These are phyloP conservation scores for Colletotrichum cuscutae DNA, from an alignment of 2,329 filamentous ascomycete species.

Conservation along the genomic window DNA sequence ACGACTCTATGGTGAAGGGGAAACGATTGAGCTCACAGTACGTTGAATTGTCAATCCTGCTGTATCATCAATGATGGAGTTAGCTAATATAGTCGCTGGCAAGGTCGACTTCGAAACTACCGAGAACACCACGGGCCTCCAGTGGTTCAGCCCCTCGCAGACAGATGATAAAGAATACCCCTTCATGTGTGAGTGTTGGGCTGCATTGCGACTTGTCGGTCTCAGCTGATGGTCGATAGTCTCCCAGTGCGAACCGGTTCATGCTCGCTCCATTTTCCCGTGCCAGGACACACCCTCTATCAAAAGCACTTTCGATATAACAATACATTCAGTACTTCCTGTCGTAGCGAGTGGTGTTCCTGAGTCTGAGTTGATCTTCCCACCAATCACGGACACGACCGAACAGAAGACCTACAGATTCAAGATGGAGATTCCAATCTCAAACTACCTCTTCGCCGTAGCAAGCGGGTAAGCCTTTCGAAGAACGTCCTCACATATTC, in stretches of 20 bases:
- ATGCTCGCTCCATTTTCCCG: conserved; percentile 91
- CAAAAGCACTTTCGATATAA: conserved; percentile 91
- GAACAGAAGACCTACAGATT: conserved; percentile 72
- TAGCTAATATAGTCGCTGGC: conserved; percentile 54
- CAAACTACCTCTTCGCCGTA: conserved; percentile 91
- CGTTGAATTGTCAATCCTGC: not conserved
- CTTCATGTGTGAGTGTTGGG: conserved; percentile 73
- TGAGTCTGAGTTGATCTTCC: not conserved
- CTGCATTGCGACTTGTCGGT: not conserved
- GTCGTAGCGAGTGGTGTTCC: conserved; percentile 88
- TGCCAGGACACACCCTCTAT: conserved; percentile 98
- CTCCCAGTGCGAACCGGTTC: conserved; percentile 96
- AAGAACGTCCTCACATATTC: not conserved
- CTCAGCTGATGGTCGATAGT: conserved; percentile 46
- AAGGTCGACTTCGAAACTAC: conserved; percentile 84
- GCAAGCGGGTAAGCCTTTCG: conserved; percentile 53
- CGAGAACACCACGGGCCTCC: conserved; percentile 86
- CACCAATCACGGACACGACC: not conserved
- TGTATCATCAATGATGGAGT: not conserved
- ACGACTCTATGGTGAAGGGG: not conserved
- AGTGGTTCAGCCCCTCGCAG: conserved; percentile 93
- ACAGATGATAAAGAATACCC: conserved; percentile 95
- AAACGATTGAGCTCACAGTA: not conserved
- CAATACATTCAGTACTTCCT: conserved; percentile 83
- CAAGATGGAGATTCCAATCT: conserved; percentile 90